Percentiles rank a stretch among this genome's conserved stretches.
phyloP scores from a whole-genome alignment of 2,329 filamentous ascomycete species.

The Ascochyta viciae-villosae region DNA sequence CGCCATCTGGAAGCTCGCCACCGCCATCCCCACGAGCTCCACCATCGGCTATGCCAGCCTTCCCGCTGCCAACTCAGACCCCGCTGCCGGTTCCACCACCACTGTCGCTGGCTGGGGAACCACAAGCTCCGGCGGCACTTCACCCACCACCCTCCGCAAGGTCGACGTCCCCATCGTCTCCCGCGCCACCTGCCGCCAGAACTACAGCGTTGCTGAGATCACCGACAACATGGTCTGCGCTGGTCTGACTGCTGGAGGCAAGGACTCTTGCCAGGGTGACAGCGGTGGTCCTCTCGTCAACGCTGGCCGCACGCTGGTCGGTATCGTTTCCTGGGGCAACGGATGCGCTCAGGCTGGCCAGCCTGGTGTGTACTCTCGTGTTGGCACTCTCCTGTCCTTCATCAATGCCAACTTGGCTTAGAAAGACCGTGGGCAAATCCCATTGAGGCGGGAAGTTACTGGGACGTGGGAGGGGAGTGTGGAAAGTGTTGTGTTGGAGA shows the following conservation, averaged over 20 bases:
- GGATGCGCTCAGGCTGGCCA: slow-evolving; percentile 31
- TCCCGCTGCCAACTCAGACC: slow-evolving; percentile 32
- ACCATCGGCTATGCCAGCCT: slow-evolving; percentile 34
- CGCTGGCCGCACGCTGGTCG: slow-evolving; percentile 17
- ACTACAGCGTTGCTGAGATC: slow-evolving; percentile 27
- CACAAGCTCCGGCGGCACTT: slow-evolving; percentile 17
- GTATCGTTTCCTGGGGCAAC: slow-evolving; percentile 35
- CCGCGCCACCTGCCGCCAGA: slow-evolving; percentile 30
- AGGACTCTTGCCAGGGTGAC: slow-evolving; percentile 46
- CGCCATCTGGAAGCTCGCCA: slow-evolving; percentile 37
- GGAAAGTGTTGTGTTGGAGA: not conserved
- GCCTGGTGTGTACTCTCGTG: slow-evolving; percentile 38
- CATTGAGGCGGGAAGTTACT: not conserved
- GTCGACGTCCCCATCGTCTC: slow-evolving; percentile 39
- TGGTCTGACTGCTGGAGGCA: slow-evolving; percentile 32
- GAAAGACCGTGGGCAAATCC: not conserved
- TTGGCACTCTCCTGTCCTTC: slow-evolving; percentile 26
- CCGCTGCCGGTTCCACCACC: slow-evolving; percentile 24
- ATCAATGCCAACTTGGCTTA: slow-evolving; percentile 26
- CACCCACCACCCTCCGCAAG: slow-evolving; percentile 30
- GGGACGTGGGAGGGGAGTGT: not conserved
- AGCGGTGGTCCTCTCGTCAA: slow-evolving; percentile 37
- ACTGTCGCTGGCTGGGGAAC: slow-evolving; percentile 40
- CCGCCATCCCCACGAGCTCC: slow-evolving; percentile 30
- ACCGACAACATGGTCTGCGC: slow-evolving; percentile 41